These are phyloP conservation scores for Emergomyces pasteurianus DNA, from an alignment of 2,329 filamentous ascomycete species.

Conservation along the genomic window DNA sequence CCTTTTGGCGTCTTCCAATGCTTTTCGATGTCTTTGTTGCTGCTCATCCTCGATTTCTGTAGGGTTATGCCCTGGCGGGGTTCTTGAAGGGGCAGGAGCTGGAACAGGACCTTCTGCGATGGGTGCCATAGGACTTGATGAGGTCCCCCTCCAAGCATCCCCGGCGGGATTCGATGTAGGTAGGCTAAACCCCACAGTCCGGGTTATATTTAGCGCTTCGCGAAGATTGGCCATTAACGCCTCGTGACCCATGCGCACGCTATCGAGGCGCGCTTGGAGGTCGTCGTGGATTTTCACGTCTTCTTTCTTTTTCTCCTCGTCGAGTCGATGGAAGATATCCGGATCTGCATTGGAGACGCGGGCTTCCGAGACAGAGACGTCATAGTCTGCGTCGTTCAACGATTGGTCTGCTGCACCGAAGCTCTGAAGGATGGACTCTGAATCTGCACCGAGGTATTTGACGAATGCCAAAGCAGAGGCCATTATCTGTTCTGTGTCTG, in stretches of 20 bases:
- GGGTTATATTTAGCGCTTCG: constrained; percentile 26
- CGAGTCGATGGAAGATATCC: constrained; percentile 31
- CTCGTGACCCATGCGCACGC: constrained; percentile 28
- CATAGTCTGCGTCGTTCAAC: constrained; percentile 42
- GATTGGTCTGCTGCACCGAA: constrained; percentile 39
- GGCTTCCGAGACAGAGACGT: constrained; percentile 43
- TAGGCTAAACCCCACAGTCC: constrained; percentile 13
- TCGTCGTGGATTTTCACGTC: constrained; percentile 35
- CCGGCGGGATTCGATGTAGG: background rate
- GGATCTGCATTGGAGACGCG: constrained; percentile 33
- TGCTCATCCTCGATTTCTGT: constrained; percentile 24
- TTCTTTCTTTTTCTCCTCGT: constrained; percentile 38
- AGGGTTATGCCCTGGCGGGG: background rate
- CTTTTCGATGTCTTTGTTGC: constrained; percentile 36
- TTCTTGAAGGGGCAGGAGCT: background rate
- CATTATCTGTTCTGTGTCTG: constrained; percentile 27
- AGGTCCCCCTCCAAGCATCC: background rate
- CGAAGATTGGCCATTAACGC: constrained; percentile 27
- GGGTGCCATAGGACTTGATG: background rate
- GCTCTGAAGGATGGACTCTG: constrained; percentile 33
- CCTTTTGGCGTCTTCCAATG: constrained; percentile 43
- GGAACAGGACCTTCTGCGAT: background rate
- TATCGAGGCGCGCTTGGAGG: constrained; percentile 29
- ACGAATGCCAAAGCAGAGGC: constrained; percentile 27
- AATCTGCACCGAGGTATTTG: constrained; percentile 30